Base-by-base conservation (phyloP, 768 basidiomycete genomes). In the Clitopilus passeckerianus region DNA sequence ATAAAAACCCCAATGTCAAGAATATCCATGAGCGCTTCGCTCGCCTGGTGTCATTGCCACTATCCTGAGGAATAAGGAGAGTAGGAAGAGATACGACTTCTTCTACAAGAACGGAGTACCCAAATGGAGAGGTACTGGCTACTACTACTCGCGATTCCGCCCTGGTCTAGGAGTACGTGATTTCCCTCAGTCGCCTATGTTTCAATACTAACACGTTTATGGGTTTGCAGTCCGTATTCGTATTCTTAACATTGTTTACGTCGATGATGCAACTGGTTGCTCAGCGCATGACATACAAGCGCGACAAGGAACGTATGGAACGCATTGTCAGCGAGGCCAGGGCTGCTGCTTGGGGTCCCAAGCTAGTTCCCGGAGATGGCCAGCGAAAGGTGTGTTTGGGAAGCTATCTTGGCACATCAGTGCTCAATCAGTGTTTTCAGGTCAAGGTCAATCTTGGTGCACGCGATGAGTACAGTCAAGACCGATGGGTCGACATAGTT, bases 31-130 rank as follows among this genome's bases (percentile, higher is more conserved):
- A 96, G 63, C 85, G 93, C 16, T 99, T 96, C 72, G 86, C 96
- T n/a, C 81, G 94, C 23, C 80, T 12, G 93, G 95, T 58, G 86
- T 95, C 14, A 85, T 99, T 46, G 77, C 86, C 8, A 82, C 85
- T 41, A 96, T 98, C 66, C 72, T 99, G 66, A 79, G 92, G 63
- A 87, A 86, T 66, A 65, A 78, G 30, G 92, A 91, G 65, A 81
- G 86, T 53, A 84, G 94, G 35, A 82, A 91, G 71, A 92, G 92
- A 64, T 93, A 93, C 63, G 90, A 93, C 71, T 91, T 91, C 72
- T 99, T 98, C 82, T 91, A 91, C 80, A 95, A 96, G 74, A 98
- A 98, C 62, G 96, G 96, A 20, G 94, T 99, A 3, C 96, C 96
- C 0, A 91, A 83, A 70, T 99, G 96, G 96, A 82, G 95, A 63